Base-by-base conservation (phyloP, 345 rosid genomes). In the Moricandia moricandioides region DNA sequence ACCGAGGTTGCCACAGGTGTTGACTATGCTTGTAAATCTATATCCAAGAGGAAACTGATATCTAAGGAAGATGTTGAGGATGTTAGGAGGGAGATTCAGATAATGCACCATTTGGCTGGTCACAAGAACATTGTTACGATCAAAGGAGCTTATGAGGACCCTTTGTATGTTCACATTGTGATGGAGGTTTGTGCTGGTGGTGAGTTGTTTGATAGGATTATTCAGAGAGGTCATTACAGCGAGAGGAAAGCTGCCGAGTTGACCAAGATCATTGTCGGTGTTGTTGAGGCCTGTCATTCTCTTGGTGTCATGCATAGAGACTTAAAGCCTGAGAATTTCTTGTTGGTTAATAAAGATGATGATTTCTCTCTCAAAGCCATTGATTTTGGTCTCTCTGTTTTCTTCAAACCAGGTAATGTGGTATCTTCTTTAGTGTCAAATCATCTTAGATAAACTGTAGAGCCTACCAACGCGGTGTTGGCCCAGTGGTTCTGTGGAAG, bases 21-120 rank as follows among this genome's bases (percentile, higher is more conserved):
- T 74, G 97, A 92, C 26, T 92, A 89, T 26, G 99, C 99, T 49
- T 95, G 99, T 69, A 95, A 95, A 74, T 95, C 99, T 3, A 95
- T 95, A 70, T 88, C 98, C 0, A 95, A 95, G 85, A 88, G 99
- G 84, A 95, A 95, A 78, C 68, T 95, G 81, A 90, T 95, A 24
- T 89, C 97, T 56, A 92, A 82, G 74, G 98, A 95, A 80, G 99
- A 95, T 71, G 89, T 95, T 56, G 98, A 92, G 69, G 99, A 95
- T 81, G 98, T 92, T 39, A 80, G 99, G 68, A 87, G 99, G 77
- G 99, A 95, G 85, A 95, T 95, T 81, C 98, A 92, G 89, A 95
- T 92, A 78, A 95, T 95, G 99, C 99, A 95, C 65, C 99, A 95
- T 83, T 89, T 95, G 86, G 99, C 99, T 0, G 97, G 99, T 77